These are phyloP conservation scores for Russula olivacea DNA, from an alignment of 768 basidiomycete genomes.

Conservation along the genomic window DNA sequence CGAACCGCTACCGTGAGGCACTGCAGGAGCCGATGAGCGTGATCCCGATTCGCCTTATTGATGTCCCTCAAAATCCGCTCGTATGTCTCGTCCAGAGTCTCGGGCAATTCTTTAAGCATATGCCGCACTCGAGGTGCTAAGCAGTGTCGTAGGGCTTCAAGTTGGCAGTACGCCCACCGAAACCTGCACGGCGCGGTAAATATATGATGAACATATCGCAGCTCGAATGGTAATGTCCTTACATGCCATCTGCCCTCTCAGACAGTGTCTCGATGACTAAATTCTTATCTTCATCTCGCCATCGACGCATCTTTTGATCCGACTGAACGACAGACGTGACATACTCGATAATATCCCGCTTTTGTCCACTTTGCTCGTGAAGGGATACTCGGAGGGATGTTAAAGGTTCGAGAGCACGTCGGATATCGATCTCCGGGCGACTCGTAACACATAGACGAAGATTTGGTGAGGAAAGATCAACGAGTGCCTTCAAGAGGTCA, in stretches of 20 bases:
- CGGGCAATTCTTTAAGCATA: not conserved
- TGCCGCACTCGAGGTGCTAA: not conserved
- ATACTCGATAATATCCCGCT: not conserved
- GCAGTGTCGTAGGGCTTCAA: not conserved
- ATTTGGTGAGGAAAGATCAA: not conserved
- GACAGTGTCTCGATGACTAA: not conserved
- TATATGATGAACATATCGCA: not conserved
- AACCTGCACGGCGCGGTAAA: not conserved
- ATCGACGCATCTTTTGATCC: not conserved
- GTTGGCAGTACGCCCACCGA: not conserved
- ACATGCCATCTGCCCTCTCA: constrained; percentile 1
- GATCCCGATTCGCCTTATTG: not conserved
- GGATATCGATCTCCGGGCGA: not conserved
- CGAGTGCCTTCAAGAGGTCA: not conserved
- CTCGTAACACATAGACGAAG: not conserved
- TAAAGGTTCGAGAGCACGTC: not conserved
- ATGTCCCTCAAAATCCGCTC: not conserved
- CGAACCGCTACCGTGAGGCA: not conserved
- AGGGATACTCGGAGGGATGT: not conserved
- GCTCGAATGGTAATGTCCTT: not conserved
- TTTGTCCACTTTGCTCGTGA: constrained; percentile 1
- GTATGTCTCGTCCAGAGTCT: not conserved
- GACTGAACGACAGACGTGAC: not conserved
- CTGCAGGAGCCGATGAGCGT: not conserved
- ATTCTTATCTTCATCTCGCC: not conserved